Percentiles rank a stretch among this genome's conserved stretches.
phyloP scores from a whole-genome alignment of 371 early-diverging fungal species.

The Haplosporangium sp. region DNA sequence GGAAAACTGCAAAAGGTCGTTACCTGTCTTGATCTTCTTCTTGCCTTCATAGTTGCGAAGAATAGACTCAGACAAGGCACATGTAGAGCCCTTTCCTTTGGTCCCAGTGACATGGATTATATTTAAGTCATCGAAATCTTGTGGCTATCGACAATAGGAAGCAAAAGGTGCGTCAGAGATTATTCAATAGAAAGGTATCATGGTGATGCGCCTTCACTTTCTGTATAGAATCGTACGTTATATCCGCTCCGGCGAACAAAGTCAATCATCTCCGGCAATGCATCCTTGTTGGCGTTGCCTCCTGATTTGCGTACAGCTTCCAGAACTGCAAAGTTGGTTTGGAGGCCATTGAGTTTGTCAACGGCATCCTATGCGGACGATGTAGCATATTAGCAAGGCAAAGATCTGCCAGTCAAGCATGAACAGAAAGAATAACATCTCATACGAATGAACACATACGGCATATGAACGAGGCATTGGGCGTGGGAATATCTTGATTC shows the following conservation, averaged over 20 bases:
- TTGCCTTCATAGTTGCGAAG: constrained; percentile 58
- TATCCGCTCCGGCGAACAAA: constrained; percentile 80
- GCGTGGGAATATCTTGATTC: constrained; percentile 34
- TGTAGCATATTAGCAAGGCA: not conserved
- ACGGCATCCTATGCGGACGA: constrained; percentile 71
- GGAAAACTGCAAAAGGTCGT: too few species aligned
- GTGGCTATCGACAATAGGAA: constrained; percentile 7
- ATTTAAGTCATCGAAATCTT: constrained; percentile 74
- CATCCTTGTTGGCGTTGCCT: constrained; percentile 72
- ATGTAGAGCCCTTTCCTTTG: constrained; percentile 91
- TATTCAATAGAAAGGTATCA: not conserved
- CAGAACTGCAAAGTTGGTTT: constrained; percentile 85
- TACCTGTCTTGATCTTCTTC: constrained; percentile 72
- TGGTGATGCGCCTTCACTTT: not conserved
- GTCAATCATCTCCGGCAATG: constrained; percentile 78
- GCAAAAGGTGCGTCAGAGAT: not conserved
- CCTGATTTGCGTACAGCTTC: constrained; percentile 79
- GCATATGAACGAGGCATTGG: constrained; percentile 55
- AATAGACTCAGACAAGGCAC: constrained; percentile 76
- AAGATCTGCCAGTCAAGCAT: not conserved
- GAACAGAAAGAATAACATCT: not conserved
- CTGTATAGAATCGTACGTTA: constrained; percentile 63
- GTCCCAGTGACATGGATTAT: constrained; percentile 89
- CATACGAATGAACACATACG: constrained; percentile 5
- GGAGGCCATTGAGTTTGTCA: constrained; percentile 73